Percentiles rank a stretch among this genome's conserved stretches.
Evolutionary conservation across 768 basidiomycete species (phyloP).

Genomic region (Phylloporus rhodoxanthus): DNA sequence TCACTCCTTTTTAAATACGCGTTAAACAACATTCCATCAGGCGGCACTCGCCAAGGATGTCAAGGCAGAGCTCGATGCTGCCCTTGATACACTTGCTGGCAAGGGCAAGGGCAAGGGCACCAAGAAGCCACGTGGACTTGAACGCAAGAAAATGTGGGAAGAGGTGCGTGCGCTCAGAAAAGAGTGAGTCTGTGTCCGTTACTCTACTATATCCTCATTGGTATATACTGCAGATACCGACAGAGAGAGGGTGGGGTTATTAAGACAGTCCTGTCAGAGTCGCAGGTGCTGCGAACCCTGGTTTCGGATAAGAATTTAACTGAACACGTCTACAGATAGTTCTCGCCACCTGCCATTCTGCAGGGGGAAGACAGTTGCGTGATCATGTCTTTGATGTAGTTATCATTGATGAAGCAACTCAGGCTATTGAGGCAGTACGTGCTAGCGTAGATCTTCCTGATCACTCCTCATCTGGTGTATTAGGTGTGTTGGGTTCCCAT

Average conservation of each 20-base stretch:
- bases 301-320: neutral
- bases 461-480: neutral
- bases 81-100: conserved; percentile 60
- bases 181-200: conserved; percentile 51
- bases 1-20: neutral
- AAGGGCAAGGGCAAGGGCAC: conserved; percentile 72
- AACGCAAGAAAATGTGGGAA: conserved; percentile 81
- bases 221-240: conserved; percentile 56
- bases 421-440: conserved; percentile 87
- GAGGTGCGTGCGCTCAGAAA: conserved; percentile 82
- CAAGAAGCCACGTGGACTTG: conserved; percentile 61
- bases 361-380: conserved; percentile 77
- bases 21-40: conserved; percentile 33
- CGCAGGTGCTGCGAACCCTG: conserved; percentile 45
- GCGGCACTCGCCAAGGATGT: conserved; percentile 84
- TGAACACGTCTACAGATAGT: conserved; percentile 51
- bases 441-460: neutral
- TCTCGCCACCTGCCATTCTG: conserved; percentile 89
- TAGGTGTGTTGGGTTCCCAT: conserved; percentile 85
- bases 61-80: conserved; percentile 74
- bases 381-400: conserved; percentile 83
- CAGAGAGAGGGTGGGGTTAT: conserved; percentile 84
- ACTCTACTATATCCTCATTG: neutral
- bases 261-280: conserved; percentile 69
- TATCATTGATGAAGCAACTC: conserved; percentile 97